Percentiles rank a stretch among this genome's conserved stretches.
phyloP scores from a whole-genome alignment of 495 filamentous ascomycete genomes.

The Mycothermus thermophilus region DNA sequence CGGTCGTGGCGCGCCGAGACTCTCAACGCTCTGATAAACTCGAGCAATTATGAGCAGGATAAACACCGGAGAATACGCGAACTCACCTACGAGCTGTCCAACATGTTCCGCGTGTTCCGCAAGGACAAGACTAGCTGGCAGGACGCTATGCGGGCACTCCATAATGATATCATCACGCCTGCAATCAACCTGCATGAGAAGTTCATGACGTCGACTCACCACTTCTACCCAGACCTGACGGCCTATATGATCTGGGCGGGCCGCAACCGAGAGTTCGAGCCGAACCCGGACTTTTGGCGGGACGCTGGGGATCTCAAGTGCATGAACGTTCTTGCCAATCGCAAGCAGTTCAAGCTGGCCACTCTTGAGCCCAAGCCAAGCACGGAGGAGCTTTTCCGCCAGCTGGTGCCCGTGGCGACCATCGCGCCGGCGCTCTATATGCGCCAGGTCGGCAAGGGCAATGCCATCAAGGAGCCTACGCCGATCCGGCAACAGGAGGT shows the following conservation, averaged over 20 bases:
- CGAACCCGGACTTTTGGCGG: conserved; percentile 11
- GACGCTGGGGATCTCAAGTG: conserved; percentile 14
- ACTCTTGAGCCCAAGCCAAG: conserved; percentile 14
- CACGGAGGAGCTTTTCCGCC: conserved; percentile 7
- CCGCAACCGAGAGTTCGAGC: conserved; percentile 3
- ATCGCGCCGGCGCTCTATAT: conserved; percentile 15
- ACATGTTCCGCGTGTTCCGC: conserved; percentile 7
- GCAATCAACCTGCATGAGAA: conserved; percentile 18
- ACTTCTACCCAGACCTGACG: conserved; percentile 16
- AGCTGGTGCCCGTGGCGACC: conserved; percentile 12
- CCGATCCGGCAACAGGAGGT: conserved; percentile 17
- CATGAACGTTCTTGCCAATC: conserved; percentile 18
- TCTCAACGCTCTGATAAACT: conserved; percentile 15
- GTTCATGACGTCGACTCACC: conserved; percentile 17
- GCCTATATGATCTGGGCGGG: conserved; percentile 10
- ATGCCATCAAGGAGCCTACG: conserved; percentile 10
- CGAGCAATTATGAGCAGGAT: conserved; percentile 8
- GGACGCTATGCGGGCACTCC: conserved; percentile 4
- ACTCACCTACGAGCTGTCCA: conserved; percentile 8
- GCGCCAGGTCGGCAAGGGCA: conserved; percentile 11
- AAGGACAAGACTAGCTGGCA: conserved; percentile 6
- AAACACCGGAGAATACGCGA: conserved; percentile 2
- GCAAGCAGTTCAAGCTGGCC: conserved; percentile 13
- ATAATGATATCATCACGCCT: conserved; percentile 14
- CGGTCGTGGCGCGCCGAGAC: conserved; percentile 22